phyloP scores from a whole-genome alignment of 73 alveolate genomes.

The Symbiodinium pilosum region DNA sequence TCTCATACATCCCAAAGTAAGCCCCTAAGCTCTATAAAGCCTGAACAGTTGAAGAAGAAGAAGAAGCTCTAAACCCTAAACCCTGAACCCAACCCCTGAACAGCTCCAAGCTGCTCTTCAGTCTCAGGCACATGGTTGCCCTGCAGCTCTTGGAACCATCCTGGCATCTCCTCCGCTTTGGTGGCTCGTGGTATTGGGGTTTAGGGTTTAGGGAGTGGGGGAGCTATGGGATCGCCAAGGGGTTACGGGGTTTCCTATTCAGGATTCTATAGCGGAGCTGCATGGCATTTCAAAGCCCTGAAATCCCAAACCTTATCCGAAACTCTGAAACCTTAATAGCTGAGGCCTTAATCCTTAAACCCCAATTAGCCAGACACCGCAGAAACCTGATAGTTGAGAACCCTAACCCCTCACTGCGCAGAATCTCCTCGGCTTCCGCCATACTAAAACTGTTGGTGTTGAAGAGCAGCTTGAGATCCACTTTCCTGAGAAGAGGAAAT shows the following conservation, averaged over 20 bases:
- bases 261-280: neutral
- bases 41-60: no score
- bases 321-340: no score
- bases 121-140: slow-evolving; percentile 88
- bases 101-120: neutral
- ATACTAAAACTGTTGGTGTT: slow-evolving; percentile 52
- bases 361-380: no score
- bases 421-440: slow-evolving; percentile 24
- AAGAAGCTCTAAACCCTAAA: no score
- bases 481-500: slow-evolving; percentile 25
- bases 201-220: neutral
- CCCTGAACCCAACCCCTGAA: no score
- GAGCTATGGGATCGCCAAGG: no score
- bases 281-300: neutral
- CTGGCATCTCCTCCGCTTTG: slow-evolving; percentile 34
- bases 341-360: no score
- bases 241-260: neutral
- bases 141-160: slow-evolving; percentile 68
- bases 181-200: neutral
- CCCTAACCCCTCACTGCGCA: no score
- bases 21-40: no score
- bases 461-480: slow-evolving; percentile 46
- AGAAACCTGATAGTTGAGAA: no score
- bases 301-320: no score
- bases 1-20: no score